A percentile compares a stretch with the other conserved stretches of the same genome.
Conservation (phyloP, 805 yeast species). For the Metschnikowia cerradonensis region DNA sequence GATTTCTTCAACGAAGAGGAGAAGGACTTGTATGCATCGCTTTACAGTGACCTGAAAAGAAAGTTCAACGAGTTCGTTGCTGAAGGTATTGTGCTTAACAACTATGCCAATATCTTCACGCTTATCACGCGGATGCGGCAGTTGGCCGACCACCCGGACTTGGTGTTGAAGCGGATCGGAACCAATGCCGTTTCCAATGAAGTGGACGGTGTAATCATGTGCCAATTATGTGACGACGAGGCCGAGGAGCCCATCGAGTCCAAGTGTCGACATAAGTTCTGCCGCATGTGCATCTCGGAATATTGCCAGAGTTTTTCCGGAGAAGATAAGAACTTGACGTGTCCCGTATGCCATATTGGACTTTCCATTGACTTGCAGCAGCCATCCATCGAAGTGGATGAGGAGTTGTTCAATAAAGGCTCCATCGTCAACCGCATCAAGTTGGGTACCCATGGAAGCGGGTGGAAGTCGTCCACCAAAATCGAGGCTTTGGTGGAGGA, state of each 20-base stretch:
- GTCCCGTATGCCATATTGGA: slow-evolving; percentile 96
- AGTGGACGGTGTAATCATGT: slow-evolving; percentile 58
- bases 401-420: slow-evolving; percentile 54
- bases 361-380: slow-evolving; percentile 85
- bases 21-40: slow-evolving; percentile 82
- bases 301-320: slow-evolving; percentile 81
- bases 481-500: slow-evolving; percentile 96
- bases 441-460: slow-evolving; percentile 62
- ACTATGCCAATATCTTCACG: slow-evolving; percentile 95
- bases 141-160: slow-evolving; percentile 96
- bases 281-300: slow-evolving; percentile 88
- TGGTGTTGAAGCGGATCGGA: slow-evolving; percentile 72
- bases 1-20: slow-evolving; percentile 93
- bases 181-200: slow-evolving; percentile 34
- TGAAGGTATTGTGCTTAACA: slow-evolving; percentile 92
- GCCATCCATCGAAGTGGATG: slow-evolving; percentile 74
- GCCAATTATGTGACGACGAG: slow-evolving; percentile 94
- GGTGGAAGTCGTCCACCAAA: slow-evolving; percentile 93
- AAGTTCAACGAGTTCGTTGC: slow-evolving; percentile 90
- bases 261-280: slow-evolving; percentile 89
- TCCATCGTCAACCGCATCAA: slow-evolving; percentile 83
- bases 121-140: slow-evolving; percentile 96
- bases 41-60: slow-evolving; percentile 82
- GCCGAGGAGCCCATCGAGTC: slow-evolving; percentile 97
- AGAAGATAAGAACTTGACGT: slow-evolving; percentile 54